Evolutionary conservation across 106 monocot species (phyloP).

Genomic region (Phalaenopsis aphrodite): DNA sequence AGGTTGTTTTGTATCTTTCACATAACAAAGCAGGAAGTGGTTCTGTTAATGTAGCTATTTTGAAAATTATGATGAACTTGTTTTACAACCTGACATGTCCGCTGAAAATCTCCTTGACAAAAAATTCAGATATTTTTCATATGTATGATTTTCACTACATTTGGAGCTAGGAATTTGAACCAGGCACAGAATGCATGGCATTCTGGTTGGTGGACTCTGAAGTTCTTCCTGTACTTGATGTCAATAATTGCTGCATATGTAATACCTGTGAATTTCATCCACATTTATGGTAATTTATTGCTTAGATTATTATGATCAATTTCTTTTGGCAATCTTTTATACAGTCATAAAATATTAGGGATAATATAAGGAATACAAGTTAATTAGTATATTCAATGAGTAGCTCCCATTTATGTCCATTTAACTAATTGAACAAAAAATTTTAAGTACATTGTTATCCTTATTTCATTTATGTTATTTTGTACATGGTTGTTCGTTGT

Average conservation of each 20-base stretch:
- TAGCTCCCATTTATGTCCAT: too few species aligned
- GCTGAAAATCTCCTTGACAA: neutral
- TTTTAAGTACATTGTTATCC: too few species aligned
- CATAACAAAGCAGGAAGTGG: neutral
- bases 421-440: too few species aligned
- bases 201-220: constrained; percentile 59
- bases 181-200: constrained; percentile 49
- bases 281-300: constrained; percentile 34
- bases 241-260: constrained; percentile 35
- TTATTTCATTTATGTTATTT: too few species aligned
- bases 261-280: constrained; percentile 37
- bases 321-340: too few species aligned
- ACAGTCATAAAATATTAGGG: too few species aligned
- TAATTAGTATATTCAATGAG: too few species aligned
- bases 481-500: too few species aligned
- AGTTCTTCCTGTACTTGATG: constrained; percentile 29
- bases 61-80: neutral
- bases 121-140: constrained; percentile 51
- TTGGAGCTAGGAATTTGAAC: constrained; percentile 43
- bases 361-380: too few species aligned
- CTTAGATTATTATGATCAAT: too few species aligned
- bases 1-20: constrained; percentile 70
- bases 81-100: neutral
- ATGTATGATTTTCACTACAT: constrained; percentile 49
- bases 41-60: neutral